Conservation (phyloP, 257 asterid species). For the Nicotiana tabacum region DNA sequence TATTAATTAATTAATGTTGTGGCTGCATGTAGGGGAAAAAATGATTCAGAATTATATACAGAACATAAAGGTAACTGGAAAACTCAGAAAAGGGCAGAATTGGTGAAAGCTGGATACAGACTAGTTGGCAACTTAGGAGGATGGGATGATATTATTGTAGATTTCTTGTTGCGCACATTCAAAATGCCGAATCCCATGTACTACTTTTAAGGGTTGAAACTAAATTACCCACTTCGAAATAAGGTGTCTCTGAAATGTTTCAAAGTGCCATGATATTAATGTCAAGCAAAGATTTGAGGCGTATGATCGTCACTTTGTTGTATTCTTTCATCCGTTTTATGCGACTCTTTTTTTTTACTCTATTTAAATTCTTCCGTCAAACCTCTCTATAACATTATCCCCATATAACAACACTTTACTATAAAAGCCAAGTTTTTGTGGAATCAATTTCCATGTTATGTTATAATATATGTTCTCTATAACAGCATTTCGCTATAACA, state of each 20-base stretch:
- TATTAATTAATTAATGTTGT: neutral
- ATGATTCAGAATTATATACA: neutral
- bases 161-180: neutral
- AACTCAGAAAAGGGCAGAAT: neutral
- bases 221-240: neutral
- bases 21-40: neutral
- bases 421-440: too few relatives aligned
- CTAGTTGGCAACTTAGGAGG: constrained; percentile 7
- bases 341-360: too few relatives aligned
- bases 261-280: too few relatives aligned
- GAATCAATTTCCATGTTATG: too few relatives aligned
- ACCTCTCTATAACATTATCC: too few relatives aligned
- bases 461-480: too few relatives aligned
- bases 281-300: too few relatives aligned
- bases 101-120: neutral
- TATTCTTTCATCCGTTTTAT: too few relatives aligned
- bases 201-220: neutral
- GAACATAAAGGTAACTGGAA: neutral
- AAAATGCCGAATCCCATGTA: constrained; percentile 12
- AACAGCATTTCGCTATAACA: too few relatives aligned
- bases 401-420: too few relatives aligned
- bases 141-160: neutral
- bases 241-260: neutral
- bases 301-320: too few relatives aligned
- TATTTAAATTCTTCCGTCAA: too few relatives aligned